Base-by-base conservation (phyloP, 75 land plant species). In the Isoetes taiwanensis region DNA sequence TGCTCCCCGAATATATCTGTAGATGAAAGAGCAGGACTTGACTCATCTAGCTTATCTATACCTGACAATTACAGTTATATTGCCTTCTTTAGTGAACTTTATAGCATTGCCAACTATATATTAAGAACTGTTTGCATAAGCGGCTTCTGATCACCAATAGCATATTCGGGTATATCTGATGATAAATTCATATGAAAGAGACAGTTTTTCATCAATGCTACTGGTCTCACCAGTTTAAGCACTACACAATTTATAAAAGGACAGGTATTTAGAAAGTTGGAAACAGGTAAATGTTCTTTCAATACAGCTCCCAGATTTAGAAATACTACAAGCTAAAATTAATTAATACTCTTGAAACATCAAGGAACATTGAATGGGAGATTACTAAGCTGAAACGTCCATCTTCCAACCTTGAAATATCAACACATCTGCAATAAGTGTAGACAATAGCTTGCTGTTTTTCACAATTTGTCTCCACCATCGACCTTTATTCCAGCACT, bases 341-440 rank as follows among this genome's bases (percentile, higher is more conserved):
- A 6, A 54, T 28, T n/a, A 21, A 17, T 64, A 82, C 96, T 14
- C 12, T 9, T 37, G 14, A 28, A 11, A 54, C 14, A 28, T 54
- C 14, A 26, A 42, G 41, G 29, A 64, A 41, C 10, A 57, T 31
- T 3, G 58, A 65, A 0, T 3, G 24, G 8, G 29, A 9, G 0
- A 65, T 39, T 8, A 57, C n/a, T n/a, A n/a, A n/a, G n/a, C n/a
- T n/a, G n/a, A n/a, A n/a, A n/a, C n/a, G 39, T 9, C 93, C 96
- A 66, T 90, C 96, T 65, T 90, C 96, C 16, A 90, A 79, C 60
- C 70, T 77, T 6, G 91, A 85, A 56, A 90, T 76, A 69, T 90
- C 8, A 90, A 58, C 33, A 90, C 91, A 71, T 90, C 96, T 71
- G 82, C 80, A 26, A 86, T 80, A 2, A 90, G 78, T 12, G 91